Conservation (phyloP, 305 asterid genomes). For the Andrographis paniculata region DNA sequence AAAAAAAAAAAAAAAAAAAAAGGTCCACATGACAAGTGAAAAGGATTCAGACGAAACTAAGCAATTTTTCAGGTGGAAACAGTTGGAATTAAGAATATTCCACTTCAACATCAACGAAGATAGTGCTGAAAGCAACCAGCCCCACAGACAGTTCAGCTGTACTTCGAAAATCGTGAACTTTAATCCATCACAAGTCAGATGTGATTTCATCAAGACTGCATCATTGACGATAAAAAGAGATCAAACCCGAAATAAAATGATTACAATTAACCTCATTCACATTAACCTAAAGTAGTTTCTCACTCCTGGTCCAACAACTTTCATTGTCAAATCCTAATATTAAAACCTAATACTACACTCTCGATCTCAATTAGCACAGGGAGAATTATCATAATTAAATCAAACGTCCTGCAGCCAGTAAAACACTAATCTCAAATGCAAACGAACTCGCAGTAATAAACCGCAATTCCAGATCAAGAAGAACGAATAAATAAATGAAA, state of each 20-base stretch:
- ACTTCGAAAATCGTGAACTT: not conserved
- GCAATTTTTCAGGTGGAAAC: not conserved
- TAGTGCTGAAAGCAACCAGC: not conserved
- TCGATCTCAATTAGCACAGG: slow-evolving; percentile 1
- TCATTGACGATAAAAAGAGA: slow-evolving; percentile 5
- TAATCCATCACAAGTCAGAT: not conserved
- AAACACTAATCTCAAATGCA: slow-evolving; percentile 13
- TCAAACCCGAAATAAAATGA: not conserved
- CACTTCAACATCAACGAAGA: slow-evolving; percentile 2
- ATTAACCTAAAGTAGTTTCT: not conserved
- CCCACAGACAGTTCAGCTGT: not conserved
- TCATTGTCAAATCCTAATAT: too few relatives aligned
- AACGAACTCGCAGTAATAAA: slow-evolving; percentile 10
- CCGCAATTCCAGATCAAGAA: slow-evolving; percentile 21
- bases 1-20: not conserved
- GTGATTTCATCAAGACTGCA: not conserved
- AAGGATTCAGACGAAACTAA: too few relatives aligned
- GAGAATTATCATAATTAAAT: slow-evolving; percentile 1
- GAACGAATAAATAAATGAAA: not conserved
- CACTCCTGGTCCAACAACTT: too few relatives aligned
- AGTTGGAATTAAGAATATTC: not conserved
- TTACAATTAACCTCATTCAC: not conserved
- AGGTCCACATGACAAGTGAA: too few relatives aligned
- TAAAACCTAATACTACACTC: too few relatives aligned
- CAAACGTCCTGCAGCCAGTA: slow-evolving; percentile 5